A percentile compares a stretch with the other conserved stretches of the same genome.
Conservation (phyloP, 805 yeast species). For the Priceomyces melissophilus region DNA sequence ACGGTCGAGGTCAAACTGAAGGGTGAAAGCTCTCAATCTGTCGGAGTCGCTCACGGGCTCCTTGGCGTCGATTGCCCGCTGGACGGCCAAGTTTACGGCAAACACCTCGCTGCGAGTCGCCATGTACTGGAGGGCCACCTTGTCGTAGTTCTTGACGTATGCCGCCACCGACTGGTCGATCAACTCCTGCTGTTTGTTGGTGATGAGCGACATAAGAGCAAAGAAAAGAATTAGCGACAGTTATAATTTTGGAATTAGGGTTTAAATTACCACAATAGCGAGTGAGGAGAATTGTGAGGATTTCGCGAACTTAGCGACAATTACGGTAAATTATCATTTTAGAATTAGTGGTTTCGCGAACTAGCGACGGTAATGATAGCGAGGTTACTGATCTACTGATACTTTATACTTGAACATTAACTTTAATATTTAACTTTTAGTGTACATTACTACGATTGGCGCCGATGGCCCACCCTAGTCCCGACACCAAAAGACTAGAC, state of each 20-base stretch:
- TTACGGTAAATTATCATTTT: too few species aligned
- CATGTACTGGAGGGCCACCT: slow-evolving; percentile 28
- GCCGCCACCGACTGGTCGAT: slow-evolving; percentile 29
- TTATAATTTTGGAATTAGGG: too few species aligned
- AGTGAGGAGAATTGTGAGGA: too few species aligned
- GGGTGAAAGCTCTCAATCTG: slow-evolving; percentile 15
- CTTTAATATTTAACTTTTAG: background rate
- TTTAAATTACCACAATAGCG: too few species aligned
- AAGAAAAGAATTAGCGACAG: too few species aligned
- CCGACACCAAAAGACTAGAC: slow-evolving; percentile 49
- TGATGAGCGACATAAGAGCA: slow-evolving; percentile 23
- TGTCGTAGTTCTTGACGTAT: slow-evolving; percentile 31
- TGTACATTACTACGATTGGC: too few species aligned
- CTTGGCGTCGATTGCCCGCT: slow-evolving; percentile 7
- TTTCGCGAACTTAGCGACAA: too few species aligned
- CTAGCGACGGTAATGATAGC: too few species aligned
- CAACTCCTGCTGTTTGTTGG: slow-evolving; percentile 29
- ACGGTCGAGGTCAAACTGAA: slow-evolving; percentile 28
- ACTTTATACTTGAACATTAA: background rate
- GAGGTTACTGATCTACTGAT: too few species aligned
- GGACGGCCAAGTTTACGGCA: slow-evolving; percentile 9
- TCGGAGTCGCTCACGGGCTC: slow-evolving; percentile 4
- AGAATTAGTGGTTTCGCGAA: too few species aligned
- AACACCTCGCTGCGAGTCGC: slow-evolving; percentile 30
- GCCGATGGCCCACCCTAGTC: slow-evolving; percentile 64